A percentile compares a stretch with the other conserved stretches of the same genome.
Evolutionary conservation across 441 rosid genomes (phyloP).

Genomic region (Pelargonium citronellum): DNA sequence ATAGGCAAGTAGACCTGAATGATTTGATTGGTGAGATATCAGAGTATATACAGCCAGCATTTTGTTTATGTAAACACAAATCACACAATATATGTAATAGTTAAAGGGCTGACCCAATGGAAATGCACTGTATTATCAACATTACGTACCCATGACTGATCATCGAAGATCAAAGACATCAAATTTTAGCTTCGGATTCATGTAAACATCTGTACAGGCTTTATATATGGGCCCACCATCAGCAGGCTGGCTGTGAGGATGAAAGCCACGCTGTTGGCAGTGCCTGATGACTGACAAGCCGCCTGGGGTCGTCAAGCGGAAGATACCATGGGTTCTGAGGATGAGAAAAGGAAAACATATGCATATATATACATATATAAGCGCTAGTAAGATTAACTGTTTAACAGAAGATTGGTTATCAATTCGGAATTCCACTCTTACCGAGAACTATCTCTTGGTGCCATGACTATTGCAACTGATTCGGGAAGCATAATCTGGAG

Average conservation of each 20-base stretch:
- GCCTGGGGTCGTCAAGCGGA: conserved; percentile 84
- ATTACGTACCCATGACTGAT: conserved; percentile 17
- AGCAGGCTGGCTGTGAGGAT: conserved; percentile 61
- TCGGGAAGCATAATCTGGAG: conserved; percentile 90
- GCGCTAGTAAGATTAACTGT: background rate
- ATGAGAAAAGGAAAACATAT: background rate
- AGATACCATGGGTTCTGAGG: conserved; percentile 77
- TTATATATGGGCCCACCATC: conserved; percentile 87
- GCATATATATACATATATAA: too few relatives aligned
- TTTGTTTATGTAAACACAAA: background rate
- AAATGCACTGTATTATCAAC: background rate
- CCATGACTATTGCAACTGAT: conserved; percentile 97
- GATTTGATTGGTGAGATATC: background rate
- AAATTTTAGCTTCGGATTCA: conserved; percentile 71
- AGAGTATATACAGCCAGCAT: background rate
- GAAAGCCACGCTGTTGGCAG: conserved; percentile 86
- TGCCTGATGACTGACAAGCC: conserved; percentile 88
- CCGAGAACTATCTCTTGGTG: conserved; percentile 78
- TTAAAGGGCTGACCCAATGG: background rate
- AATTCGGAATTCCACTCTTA: conserved; percentile 18
- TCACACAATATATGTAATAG: background rate
- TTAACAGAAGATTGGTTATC: background rate
- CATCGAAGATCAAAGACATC: conserved; percentile 85
- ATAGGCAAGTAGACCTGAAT: too few relatives aligned
- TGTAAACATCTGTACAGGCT: conserved; percentile 74